Evolutionary conservation across 2,329 filamentous ascomycete species (phyloP), one percentile per base, ranked within the genome.

Genomic region (Ceratocystis variospora): DNA sequence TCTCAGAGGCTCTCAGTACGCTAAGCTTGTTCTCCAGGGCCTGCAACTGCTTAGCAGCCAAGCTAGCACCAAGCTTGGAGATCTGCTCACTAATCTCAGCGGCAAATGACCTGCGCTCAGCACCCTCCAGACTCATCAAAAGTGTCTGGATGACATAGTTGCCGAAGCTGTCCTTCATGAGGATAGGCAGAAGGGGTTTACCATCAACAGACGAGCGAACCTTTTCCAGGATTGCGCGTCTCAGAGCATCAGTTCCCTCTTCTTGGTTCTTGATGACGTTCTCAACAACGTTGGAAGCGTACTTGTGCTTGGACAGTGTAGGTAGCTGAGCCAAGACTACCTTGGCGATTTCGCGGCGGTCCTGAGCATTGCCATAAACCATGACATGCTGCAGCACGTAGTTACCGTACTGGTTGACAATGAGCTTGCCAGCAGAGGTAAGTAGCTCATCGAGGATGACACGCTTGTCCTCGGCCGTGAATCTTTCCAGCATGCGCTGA

Each of bases 121-220:
- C 74, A 1, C 82, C 85, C 50, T 85, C 78, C 2, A 90, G 78
- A 69, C 82, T 77, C 6, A 77, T 79, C 44, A 96, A 79, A 4
- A 96, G 81, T 77, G 92, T 96, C 77, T 96, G 93, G 69, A 97
- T 88, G 5, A 97, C 93, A 73, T 97, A 99, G 75, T 99, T 99
- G 68, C 90, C 94, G 74, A 87, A 97, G 70, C 90, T 88, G 73
- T 99, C 93, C 70, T 87, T 89, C 81, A 96, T 91, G 76, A 96
- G 81, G 25, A 82, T 79, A 69, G 87, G 81, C 46, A 97, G 77
- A n/a, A 86, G 83, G 66, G 80, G 87, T 66, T 85, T 84, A 12
- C 88, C 88, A 55, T 88, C 83, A n/a, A 63, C 48, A 12, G 61
- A 25, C 19, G 53, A 48, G 7, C 41, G 63, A 33, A 63, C 44